Percentiles rank a stretch among this genome's conserved stretches.
Conservation (phyloP, 352 stramenopile genomes). For the Globisporangium splendens region DNA sequence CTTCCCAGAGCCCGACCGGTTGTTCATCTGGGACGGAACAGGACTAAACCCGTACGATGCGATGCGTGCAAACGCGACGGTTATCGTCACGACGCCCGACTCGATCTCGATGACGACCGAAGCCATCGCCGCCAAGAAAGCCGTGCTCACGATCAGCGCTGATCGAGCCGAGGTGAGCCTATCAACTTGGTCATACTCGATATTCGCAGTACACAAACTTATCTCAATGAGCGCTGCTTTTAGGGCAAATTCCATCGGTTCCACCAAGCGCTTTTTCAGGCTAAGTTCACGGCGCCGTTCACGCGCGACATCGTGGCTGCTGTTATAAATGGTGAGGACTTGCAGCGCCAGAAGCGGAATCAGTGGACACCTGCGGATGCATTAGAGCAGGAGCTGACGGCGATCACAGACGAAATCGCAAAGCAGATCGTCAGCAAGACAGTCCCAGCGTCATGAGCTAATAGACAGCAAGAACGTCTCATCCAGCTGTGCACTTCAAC, state of each 20-base stretch:
- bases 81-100: slow-evolving; percentile 68
- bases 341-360: background rate
- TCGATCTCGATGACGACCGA: slow-evolving; percentile 84
- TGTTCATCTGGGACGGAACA: slow-evolving; percentile 50
- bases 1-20: slow-evolving; percentile 20
- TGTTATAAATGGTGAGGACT: background rate
- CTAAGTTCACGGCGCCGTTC: slow-evolving; percentile 26
- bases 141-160: slow-evolving; percentile 46
- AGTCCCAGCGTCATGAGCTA: background rate
- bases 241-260: slow-evolving; percentile 63
- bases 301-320: slow-evolving; percentile 14
- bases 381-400: slow-evolving; percentile 39
- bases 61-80: slow-evolving; percentile 42
- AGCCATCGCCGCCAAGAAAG: slow-evolving; percentile 48
- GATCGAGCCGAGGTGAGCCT: slow-evolving; percentile 37
- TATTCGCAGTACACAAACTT: too few species aligned
- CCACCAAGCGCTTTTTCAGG: slow-evolving; percentile 33
- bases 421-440: slow-evolving; percentile 3
- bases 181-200: too few species aligned
- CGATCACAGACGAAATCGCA: slow-evolving; percentile 21
- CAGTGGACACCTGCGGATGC: slow-evolving; percentile 3
- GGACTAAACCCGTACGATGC: slow-evolving; percentile 68
- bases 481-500: slow-evolving; percentile 10
- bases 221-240: too few species aligned
- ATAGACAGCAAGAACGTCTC: background rate